Evolutionary conservation across 768 basidiomycete species (phyloP), one percentile per base, ranked within the genome.

Genomic region (Psilocybe azurescens): DNA sequence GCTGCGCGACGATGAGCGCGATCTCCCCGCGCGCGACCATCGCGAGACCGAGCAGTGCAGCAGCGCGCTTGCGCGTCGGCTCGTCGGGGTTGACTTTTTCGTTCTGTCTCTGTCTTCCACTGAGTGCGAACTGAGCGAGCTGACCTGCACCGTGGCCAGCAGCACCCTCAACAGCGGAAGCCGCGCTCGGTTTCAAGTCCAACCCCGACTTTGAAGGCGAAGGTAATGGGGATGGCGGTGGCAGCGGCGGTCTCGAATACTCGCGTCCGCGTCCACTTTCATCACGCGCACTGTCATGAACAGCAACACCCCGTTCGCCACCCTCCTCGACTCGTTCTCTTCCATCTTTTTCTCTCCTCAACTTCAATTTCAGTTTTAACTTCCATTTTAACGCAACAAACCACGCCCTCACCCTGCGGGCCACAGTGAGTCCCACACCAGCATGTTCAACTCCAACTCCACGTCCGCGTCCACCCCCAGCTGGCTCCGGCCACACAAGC

Each of bases 21-120:
- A 90, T 89, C 71, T 90, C 89, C 1, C 89, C 89, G 2, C 89
- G 80, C 0, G 89, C 83, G 38, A 89, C 82, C 82, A 90, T 85
- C 0, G 86, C 87, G 3, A 85, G 69, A 0, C 84, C 84, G 18
- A 88, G 73, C 41, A 88, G 75, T 10, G 73, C 56, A 1, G 78
- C 77, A 4, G 75, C 72, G 1, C 69, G 73, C 0, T 65, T 33
- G 46, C 59, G 74, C 7, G 67, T 64, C n/a, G 64, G 57, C 9
- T 61, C 61, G 5, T 56, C n/a, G 16, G 39, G 5, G 47, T 5
- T 11, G 46, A 51, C 29, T 57, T 30, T 28, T 24, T 14, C 16
- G 24, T 11, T 14, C 38, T 24, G 24, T 24, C 24, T 24, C 24
- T 24, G 24, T 24, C 24, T 24, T 2, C 2, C 24, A 24, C 24